Evolutionary conservation across 2,329 filamentous ascomycete genomes (phyloP), one percentile per base, ranked within the genome.

Genomic region (Mariannaea sp.): DNA sequence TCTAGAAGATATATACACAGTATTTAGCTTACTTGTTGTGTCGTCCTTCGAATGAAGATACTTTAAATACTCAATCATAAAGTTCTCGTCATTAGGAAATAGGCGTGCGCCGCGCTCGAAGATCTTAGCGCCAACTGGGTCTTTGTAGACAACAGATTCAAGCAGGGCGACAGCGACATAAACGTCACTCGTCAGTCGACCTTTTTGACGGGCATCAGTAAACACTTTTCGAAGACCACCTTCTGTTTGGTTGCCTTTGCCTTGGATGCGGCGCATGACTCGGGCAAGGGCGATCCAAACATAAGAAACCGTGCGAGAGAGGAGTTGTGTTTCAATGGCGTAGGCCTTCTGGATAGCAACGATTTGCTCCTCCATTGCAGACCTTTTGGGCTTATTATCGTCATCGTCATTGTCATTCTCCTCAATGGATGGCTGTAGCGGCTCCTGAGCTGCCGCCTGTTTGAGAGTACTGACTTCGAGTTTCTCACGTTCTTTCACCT

Each of bases 251-350:
- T 72, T 78, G 64, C 87, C 87, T 59, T 92, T 91, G 57, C 94
- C 95, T 72, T 97, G 92, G 13, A 97, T 87, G 47, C 94, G 90
- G 51, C 94, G 89, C 84, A 96, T 96, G 4, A 93, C 89, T 44
- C 94, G 87, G 74, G 96, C 95, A 54, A 97, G 79, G 13, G 92
- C 91, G 66, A 97, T 95, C 94, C 94, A 99, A 4, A 92, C 87
- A 66, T 91, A 92, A 0, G 94, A 96, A 49, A 99, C 87, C 1
- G 90, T 93, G 64, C 88, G 87, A 35, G 89, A 93, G 17, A 97
- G 80, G 13, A 89, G 78, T 22, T 88, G 85, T 27, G 87, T 85
- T 67, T 96, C 90, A 5, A 82, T 81, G 7, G 84, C 82, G 66
- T 89, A 88, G 9, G 85, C 85, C 55, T 88, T 82, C 65, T 84